Conservation (phyloP, 176 grass and related monocot genomes). For the Guadua angustifolia region DNA sequence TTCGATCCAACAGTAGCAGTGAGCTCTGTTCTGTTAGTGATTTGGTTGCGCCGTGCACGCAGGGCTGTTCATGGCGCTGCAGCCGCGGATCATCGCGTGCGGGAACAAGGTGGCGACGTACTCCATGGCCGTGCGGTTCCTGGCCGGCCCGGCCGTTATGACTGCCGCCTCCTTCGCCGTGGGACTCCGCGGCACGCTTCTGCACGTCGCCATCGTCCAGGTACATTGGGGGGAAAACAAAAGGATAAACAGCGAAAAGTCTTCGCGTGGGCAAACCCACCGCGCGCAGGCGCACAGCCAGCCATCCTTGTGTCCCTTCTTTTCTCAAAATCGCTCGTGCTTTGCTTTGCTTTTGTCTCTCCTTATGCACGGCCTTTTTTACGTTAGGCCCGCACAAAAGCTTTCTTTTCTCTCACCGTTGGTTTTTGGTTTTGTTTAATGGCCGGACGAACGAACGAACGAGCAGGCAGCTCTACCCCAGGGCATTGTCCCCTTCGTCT, state of each 20-base stretch:
- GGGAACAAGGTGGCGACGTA: conserved; percentile 85
- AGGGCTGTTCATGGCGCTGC: conserved; percentile 99
- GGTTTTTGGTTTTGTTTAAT: conserved; percentile 25
- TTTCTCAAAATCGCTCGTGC: not conserved
- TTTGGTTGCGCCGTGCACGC: not conserved
- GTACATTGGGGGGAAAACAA: conserved; percentile 38
- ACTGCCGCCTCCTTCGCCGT: conserved; percentile 85
- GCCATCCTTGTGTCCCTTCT: not conserved
- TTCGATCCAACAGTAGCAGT: conserved; percentile 34
- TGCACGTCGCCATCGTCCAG: conserved; percentile 98
- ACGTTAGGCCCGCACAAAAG: conserved; percentile 43
- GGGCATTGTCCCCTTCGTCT: conserved; percentile 98
- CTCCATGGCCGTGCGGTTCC: conserved; percentile 92
- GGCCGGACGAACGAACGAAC: not conserved
- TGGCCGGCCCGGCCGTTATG: conserved; percentile 79
- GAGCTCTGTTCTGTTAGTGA: not conserved
- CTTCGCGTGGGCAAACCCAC: conserved; percentile 1
- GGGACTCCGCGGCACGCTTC: conserved; percentile 89
- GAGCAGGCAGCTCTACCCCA: conserved; percentile 88
- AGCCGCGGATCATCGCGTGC: conserved; percentile 95
- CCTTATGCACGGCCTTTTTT: not conserved
- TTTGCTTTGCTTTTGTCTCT: not conserved
- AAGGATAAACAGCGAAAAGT: conserved; percentile 21
- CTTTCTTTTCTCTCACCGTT: conserved; percentile 26
- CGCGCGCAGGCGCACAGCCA: not conserved